These are phyloP conservation scores for Aegilops speltoides DNA, from an alignment of 176 grass and related monocot species.

Conservation along the genomic window DNA sequence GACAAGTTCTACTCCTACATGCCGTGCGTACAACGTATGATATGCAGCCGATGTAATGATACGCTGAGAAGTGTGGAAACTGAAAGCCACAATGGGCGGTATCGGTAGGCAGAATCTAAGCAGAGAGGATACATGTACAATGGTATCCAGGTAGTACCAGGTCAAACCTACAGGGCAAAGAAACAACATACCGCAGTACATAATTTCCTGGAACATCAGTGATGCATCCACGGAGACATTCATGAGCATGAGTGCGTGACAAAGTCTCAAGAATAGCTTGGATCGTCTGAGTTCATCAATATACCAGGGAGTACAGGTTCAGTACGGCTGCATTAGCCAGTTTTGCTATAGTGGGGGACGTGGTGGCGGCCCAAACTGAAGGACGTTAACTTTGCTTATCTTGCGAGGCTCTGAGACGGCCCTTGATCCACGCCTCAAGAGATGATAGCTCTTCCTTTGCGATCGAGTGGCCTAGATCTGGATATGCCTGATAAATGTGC, in stretches of 20 bases:
- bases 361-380: not conserved
- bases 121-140: not conserved
- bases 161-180: not conserved
- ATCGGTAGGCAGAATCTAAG: too few species aligned
- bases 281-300: not conserved
- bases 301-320: not conserved
- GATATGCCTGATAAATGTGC: slow-evolving; percentile 62
- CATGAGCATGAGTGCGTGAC: not conserved
- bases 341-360: not conserved
- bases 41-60: too few species aligned
- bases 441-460: slow-evolving; percentile 53
- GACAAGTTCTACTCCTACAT: too few species aligned
- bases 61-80: too few species aligned
- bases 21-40: too few species aligned
- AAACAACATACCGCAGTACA: not conserved
- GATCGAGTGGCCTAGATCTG: slow-evolving; percentile 78
- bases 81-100: too few species aligned
- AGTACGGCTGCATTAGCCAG: not conserved
- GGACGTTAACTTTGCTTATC: slow-evolving; percentile 24
- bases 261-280: not conserved
- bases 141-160: not conserved
- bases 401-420: slow-evolving; percentile 48
- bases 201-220: not conserved
- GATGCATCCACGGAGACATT: not conserved
- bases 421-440: slow-evolving; percentile 78